A percentile compares a stretch with the other conserved stretches of the same genome.
Conservation (phyloP, 73 alveolate genomes). For the Paraurostyla sp. region DNA sequence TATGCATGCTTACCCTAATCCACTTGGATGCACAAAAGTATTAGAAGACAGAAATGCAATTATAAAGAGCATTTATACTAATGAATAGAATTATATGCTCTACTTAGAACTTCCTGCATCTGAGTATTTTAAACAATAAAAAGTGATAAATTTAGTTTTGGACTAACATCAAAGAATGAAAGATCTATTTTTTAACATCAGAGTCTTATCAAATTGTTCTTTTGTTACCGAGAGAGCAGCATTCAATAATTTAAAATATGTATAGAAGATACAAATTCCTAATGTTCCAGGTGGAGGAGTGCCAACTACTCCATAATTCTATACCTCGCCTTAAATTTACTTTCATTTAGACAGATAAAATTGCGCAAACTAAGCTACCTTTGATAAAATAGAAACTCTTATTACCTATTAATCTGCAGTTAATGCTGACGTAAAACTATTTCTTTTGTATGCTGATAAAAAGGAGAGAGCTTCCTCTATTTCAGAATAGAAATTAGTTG, state of each 20-base stretch:
- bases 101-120: slow-evolving; percentile 46
- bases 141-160: slow-evolving; percentile 63
- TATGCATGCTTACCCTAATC: slow-evolving; percentile 68
- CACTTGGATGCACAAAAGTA: slow-evolving; percentile 23
- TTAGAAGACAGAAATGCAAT: slow-evolving; percentile 60
- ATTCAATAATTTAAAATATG: slow-evolving; percentile 1
- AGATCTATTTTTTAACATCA: slow-evolving; percentile 67
- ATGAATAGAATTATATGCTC: slow-evolving; percentile 70
- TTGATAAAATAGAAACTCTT: slow-evolving; percentile 33
- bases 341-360: slow-evolving; percentile 44
- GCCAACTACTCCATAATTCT: slow-evolving; percentile 68
- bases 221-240: slow-evolving; percentile 40
- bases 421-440: slow-evolving; percentile 31
- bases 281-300: slow-evolving; percentile 69
- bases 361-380: neutral
- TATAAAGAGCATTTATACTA: slow-evolving; percentile 56
- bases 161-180: slow-evolving; percentile 60
- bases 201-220: slow-evolving; percentile 46
- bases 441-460: slow-evolving; percentile 3
- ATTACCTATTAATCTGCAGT: slow-evolving; percentile 24
- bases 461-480: slow-evolving; percentile 1
- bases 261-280: slow-evolving; percentile 10
- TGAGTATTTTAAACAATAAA: slow-evolving; percentile 40
- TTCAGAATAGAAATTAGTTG: slow-evolving; percentile 15
- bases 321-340: slow-evolving; percentile 54